Percentiles rank a stretch among this genome's conserved stretches.
Evolutionary conservation across 345 rosid species (phyloP).

Genomic region (Citrus medica): DNA sequence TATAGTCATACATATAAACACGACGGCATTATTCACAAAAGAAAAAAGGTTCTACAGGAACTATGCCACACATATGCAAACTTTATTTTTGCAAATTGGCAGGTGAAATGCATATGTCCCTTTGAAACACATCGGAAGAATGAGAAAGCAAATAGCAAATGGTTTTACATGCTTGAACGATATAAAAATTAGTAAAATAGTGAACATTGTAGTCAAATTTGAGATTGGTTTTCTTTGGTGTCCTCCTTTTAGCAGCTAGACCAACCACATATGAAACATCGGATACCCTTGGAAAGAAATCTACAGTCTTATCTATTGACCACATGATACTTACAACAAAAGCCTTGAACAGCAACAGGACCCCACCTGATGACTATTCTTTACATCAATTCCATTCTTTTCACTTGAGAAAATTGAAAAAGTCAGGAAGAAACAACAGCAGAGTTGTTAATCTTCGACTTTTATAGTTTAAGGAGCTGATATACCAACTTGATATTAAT

Average conservation of each 20-base stretch:
- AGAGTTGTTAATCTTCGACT: background rate
- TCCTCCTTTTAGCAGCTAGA: background rate
- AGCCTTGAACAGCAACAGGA: background rate
- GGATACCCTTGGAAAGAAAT: background rate
- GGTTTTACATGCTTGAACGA: background rate
- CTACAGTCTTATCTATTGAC: background rate
- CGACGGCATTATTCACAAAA: background rate
- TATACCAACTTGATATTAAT: background rate
- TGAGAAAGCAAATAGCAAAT: background rate
- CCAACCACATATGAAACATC: background rate
- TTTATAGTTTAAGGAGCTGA: background rate
- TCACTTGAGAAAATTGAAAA: background rate
- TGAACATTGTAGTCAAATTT: background rate
- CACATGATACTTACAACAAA: background rate
- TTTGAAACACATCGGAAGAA: background rate
- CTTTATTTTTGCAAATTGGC: background rate
- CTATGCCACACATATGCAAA: background rate
- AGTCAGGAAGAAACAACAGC: background rate
- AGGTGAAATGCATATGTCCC: background rate
- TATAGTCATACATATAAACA: conserved; percentile 4
- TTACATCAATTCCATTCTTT: background rate
- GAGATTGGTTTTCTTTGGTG: background rate
- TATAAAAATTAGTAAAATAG: background rate
- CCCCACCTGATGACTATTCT: background rate
- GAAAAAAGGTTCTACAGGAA: background rate